These are phyloP conservation scores for Kentomonas sorsogonicus DNA, from an alignment of 208 protist genomes.

Conservation along the genomic window DNA sequence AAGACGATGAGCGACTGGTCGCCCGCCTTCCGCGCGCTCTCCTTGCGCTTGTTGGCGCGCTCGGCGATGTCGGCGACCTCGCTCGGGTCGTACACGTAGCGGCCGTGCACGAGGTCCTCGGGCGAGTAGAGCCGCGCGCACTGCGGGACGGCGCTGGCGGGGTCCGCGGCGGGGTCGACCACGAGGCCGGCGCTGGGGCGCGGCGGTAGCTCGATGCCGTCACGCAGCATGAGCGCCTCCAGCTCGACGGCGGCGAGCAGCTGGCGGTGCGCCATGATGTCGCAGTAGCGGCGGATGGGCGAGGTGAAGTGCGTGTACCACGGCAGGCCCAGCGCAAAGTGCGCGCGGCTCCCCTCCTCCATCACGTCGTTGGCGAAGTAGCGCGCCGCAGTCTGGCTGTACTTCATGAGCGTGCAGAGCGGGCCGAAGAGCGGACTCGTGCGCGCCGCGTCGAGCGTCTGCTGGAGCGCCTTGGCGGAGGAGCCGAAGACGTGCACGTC, in stretches of 20 bases:
- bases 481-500: conserved; percentile 32
- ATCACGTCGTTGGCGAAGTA: conserved; percentile 73
- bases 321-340: conserved; percentile 83
- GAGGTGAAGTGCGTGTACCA: conserved; percentile 95
- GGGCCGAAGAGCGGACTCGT: conserved; percentile 30
- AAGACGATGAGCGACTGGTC: conserved; percentile 58
- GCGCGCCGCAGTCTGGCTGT: conserved; percentile 58
- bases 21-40: conserved; percentile 40
- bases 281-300: conserved; percentile 91
- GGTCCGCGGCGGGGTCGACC: conserved; percentile 8
- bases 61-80: conserved; percentile 57
- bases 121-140: conserved; percentile 25
- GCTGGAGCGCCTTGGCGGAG: conserved; percentile 46
- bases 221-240: conserved; percentile 47
- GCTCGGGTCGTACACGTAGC: conserved; percentile 39
- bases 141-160: background rate
- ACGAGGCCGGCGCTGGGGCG: conserved; percentile 12
- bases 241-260: conserved; percentile 74
- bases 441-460: conserved; percentile 25
- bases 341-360: conserved; percentile 29
- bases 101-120: conserved; percentile 23
- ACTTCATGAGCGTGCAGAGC: conserved; percentile 68
- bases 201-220: conserved; percentile 12
- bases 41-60: conserved; percentile 47
- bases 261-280: conserved; percentile 91